A percentile compares a stretch with the other conserved stretches of the same genome.
Conservation (phyloP, 1,139 yeast genomes). For the Yamadazyma atlantica region DNA sequence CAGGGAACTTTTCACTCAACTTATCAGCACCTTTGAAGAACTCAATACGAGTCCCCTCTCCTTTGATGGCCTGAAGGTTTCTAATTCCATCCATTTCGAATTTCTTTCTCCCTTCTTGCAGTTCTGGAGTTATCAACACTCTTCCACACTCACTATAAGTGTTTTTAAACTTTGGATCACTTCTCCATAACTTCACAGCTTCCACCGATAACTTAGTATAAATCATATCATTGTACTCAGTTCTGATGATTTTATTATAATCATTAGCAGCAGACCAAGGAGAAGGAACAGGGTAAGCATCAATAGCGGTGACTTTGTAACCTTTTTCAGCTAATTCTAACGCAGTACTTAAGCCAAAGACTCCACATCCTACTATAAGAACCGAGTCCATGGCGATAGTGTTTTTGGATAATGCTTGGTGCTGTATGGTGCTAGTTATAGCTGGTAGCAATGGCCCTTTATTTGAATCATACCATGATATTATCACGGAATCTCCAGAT, state of each 20-base stretch:
- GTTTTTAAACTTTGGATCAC: slow-evolving; percentile 28
- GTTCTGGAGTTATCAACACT: slow-evolving; percentile 18
- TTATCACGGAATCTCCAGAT: background rate
- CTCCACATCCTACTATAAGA: slow-evolving; percentile 23
- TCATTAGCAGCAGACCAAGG: slow-evolving; percentile 51
- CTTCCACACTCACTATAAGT: slow-evolving; percentile 37
- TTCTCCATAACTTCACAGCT: slow-evolving; percentile 38
- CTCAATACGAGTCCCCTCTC: slow-evolving; percentile 26
- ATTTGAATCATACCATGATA: too few species aligned
- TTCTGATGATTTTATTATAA: slow-evolving; percentile 46
- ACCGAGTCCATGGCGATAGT: slow-evolving; percentile 18
- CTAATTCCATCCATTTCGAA: slow-evolving; percentile 33
- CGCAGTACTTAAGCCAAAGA: slow-evolving; percentile 20
- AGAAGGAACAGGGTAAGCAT: slow-evolving; percentile 43
- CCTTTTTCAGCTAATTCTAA: slow-evolving; percentile 17
- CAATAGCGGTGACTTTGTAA: slow-evolving; percentile 24
- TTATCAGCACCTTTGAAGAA: slow-evolving; percentile 23
- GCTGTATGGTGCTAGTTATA: too few species aligned
- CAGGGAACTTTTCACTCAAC: slow-evolving; percentile 23
- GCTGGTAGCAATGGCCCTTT: too few species aligned
- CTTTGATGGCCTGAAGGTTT: slow-evolving; percentile 24
- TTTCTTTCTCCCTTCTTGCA: slow-evolving; percentile 22
- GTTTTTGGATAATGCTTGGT: too few species aligned
- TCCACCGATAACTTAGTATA: slow-evolving; percentile 41
- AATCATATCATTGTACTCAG: slow-evolving; percentile 36